phyloP scores from a whole-genome alignment of 1,284 basidiomycete genomes.

The Cryptococcus depauperatus region DNA sequence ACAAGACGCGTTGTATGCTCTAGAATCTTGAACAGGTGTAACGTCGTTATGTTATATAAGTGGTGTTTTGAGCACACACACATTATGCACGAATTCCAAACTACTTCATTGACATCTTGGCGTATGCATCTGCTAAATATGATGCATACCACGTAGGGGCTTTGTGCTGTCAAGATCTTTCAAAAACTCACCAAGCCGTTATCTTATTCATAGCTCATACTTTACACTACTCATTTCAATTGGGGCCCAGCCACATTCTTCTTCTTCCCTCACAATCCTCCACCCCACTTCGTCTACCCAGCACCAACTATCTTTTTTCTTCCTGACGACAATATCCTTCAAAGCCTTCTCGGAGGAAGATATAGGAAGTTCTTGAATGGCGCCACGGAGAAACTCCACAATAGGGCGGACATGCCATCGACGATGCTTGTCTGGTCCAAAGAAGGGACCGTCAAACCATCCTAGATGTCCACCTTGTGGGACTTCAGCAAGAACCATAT shows the following conservation, averaged over 20 bases:
- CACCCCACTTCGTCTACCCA: constrained; percentile 19
- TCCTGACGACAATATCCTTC: neutral
- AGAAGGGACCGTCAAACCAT: constrained; percentile 61
- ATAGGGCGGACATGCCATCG: constrained; percentile 28
- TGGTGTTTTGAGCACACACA: too few relatives aligned
- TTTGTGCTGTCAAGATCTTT: too few relatives aligned
- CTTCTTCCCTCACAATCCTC: constrained; percentile 15
- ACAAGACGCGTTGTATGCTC: too few relatives aligned
- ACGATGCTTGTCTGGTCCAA: constrained; percentile 18
- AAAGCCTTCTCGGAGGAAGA: neutral
- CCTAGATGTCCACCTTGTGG: constrained; percentile 79
- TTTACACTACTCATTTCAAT: too few relatives aligned
- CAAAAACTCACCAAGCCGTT: too few relatives aligned
- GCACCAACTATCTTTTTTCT: constrained; percentile 17
- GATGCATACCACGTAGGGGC: too few relatives aligned
- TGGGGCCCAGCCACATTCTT: constrained; percentile 3
- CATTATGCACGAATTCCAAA: too few relatives aligned
- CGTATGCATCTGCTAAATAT: too few relatives aligned
- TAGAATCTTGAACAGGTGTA: too few relatives aligned
- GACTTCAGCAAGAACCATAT: constrained; percentile 64
- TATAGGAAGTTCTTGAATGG: constrained; percentile 8
- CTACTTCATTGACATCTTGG: too few relatives aligned
- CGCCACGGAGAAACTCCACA: constrained; percentile 21
- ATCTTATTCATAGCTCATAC: too few relatives aligned
- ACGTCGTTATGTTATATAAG: too few relatives aligned